Base-by-base conservation (phyloP, 108 stramenopile species). In the Cyclostephanos tholiformis region DNA sequence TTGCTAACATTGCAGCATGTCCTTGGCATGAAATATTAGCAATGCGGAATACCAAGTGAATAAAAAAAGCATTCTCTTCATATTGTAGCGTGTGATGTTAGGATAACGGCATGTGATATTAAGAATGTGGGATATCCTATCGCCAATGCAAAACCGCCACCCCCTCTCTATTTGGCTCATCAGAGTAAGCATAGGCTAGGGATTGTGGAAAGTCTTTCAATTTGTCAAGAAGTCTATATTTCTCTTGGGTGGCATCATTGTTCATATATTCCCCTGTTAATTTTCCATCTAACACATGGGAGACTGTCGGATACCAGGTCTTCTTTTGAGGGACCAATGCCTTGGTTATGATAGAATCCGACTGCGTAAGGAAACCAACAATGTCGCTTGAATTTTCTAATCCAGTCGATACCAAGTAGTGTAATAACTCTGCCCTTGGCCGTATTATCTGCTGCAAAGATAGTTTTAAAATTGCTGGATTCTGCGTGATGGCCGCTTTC, bases 91-190 rank as follows among this genome's bases (percentile, higher is more conserved):
- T n/a, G n/a, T n/a, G n/a, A n/a, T n/a, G n/a, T n/a, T n/a, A n/a
- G n/a, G n/a, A n/a, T n/a, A n/a, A n/a, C n/a, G n/a, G n/a, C n/a
- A n/a, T n/a, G n/a, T n/a, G n/a, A n/a, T n/a, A n/a, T n/a, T n/a
- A n/a, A n/a, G n/a, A n/a, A n/a, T n/a, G n/a, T n/a, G n/a, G n/a
- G n/a, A n/a, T n/a, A n/a, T n/a, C 36, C 62, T 69, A 79, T 67
- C 25, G 49, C 79, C 79, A 79, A 10, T 79, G 61, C 29, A 79
- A 67, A 48, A 79, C 46, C 17, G 50, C 26, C 19, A 67, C 72
- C 11, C 10, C 26, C 29, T 79, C 79, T 73, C 79, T 67, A 25
- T 73, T 73, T 36, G 39, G 51, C 36, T 79, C 79, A 49, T 73
- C 65, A 55, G 67, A 68, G 38, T 48, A 64, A 23, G 67, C 67